These are phyloP conservation scores for Erythrophleum fordii DNA, from an alignment of 306 rosid species.

Conservation along the genomic window DNA sequence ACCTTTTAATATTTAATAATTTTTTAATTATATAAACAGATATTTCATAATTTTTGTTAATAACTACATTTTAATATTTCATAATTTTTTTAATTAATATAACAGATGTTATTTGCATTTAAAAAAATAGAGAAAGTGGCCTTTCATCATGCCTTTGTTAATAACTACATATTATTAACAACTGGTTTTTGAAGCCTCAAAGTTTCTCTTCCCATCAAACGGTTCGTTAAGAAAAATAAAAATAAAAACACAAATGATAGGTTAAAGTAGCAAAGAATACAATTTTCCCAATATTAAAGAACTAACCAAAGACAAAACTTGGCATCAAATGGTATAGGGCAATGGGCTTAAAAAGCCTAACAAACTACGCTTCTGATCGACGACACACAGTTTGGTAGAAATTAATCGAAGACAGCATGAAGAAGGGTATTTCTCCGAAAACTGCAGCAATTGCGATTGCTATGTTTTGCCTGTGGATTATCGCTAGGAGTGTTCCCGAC, in stretches of 20 bases:
- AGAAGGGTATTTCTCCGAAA: constrained; percentile 44
- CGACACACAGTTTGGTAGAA: not conserved
- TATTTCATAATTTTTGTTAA: not conserved
- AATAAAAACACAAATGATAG: too few relatives aligned
- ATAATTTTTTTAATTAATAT: not conserved
- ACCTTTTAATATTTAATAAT: too few relatives aligned
- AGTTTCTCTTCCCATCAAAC: not conserved
- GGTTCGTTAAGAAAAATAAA: not conserved
- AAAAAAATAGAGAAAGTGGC: too few relatives aligned
- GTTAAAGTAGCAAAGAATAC: too few relatives aligned
- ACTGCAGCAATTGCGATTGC: constrained; percentile 20
- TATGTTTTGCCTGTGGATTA: constrained; percentile 28
- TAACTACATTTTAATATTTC: too few relatives aligned
- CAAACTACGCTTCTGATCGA: not conserved
- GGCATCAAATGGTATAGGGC: not conserved
- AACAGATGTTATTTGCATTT: not conserved
- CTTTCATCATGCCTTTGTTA: too few relatives aligned
- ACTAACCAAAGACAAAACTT: not conserved
- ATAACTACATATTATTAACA: too few relatives aligned
- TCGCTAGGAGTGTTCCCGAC: constrained; percentile 49
- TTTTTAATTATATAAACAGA: too few relatives aligned
- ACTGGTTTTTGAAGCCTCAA: not conserved
- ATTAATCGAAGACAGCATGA: constrained; percentile 10
- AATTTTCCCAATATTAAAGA: not conserved
- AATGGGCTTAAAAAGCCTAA: not conserved